Evolutionary conservation across 108 stramenopile species (phyloP).

Genomic region (Aurantiochytrium sp.): DNA sequence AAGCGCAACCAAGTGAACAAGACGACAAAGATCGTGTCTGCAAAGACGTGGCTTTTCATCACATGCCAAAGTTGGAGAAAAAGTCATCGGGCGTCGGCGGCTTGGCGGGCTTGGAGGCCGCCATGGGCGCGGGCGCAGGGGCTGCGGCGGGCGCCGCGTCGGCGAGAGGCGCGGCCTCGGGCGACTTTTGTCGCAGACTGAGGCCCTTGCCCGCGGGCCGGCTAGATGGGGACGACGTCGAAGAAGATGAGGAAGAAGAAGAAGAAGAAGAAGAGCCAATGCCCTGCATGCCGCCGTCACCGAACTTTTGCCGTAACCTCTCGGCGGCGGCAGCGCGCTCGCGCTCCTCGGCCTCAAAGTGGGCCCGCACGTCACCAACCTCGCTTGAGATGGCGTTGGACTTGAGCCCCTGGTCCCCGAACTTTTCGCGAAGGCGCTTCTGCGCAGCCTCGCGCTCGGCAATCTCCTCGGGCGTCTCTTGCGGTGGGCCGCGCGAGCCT

Average conservation of each 20-base stretch:
- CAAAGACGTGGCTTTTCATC: no score
- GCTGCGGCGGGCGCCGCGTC: neutral
- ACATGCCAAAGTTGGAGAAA: slow-evolving; percentile 12
- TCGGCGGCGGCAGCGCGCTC: neutral
- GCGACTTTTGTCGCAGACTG: neutral
- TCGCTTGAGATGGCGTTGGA: neutral
- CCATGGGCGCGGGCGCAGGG: neutral
- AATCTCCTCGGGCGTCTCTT: neutral
- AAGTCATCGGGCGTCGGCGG: neutral
- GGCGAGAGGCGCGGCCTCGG: neutral
- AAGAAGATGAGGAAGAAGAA: neutral
- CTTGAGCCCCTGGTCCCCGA: neutral
- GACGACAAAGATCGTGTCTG: no score
- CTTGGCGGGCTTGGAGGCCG: neutral
- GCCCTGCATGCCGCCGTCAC: neutral
- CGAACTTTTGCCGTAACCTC: neutral
- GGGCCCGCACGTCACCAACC: neutral
- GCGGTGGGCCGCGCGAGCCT: neutral
- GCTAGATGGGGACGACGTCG: neutral
- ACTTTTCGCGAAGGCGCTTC: neutral
- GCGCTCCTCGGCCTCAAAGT: neutral
- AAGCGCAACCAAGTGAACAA: no score
- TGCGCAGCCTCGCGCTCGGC: slow-evolving; percentile 1
- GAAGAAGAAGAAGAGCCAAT: neutral
- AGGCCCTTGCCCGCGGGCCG: neutral